Conservation (phyloP, 2,329 filamentous ascomycete species). For the Rhinocladiella similis region DNA sequence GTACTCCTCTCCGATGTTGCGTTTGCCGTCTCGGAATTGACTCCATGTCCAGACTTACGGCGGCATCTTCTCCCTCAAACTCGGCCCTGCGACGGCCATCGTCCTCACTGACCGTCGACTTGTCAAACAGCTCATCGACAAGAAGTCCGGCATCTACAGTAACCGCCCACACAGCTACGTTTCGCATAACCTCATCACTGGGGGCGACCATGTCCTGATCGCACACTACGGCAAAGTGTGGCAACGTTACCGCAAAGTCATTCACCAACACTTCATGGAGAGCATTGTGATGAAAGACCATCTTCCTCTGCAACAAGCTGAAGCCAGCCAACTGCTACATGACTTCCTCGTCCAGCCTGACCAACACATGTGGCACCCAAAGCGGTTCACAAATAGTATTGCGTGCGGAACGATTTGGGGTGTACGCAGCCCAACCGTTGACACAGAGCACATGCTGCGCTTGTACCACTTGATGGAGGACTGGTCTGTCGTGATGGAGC, state of each 20-base stretch:
- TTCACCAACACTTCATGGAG: conserved; percentile 50
- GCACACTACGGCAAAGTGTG: conserved; percentile 50
- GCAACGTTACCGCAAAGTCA: conserved; percentile 46
- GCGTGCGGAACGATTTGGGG: conserved; percentile 39
- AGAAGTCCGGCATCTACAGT: conserved; percentile 46
- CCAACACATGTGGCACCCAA: conserved; percentile 49
- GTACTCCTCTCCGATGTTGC: background rate
- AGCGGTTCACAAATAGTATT: conserved; percentile 52
- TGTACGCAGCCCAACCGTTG: conserved; percentile 34
- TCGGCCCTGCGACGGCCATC: conserved; percentile 41
- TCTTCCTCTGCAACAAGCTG: conserved; percentile 46
- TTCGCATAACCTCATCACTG: conserved; percentile 43
- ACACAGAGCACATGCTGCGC: conserved; percentile 38
- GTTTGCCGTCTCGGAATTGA: background rate
- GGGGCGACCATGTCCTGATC: conserved; percentile 48
- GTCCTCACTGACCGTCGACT: conserved; percentile 44
- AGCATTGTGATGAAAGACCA: conserved; percentile 42
- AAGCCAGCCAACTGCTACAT: conserved; percentile 49
- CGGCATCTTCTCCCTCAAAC: conserved; percentile 44
- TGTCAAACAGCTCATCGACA: conserved; percentile 47
- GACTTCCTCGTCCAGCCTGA: conserved; percentile 46
- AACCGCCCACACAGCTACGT: conserved; percentile 46
- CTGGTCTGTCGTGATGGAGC: conserved; percentile 48
- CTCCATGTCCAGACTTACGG: conserved; percentile 35
- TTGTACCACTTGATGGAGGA: conserved; percentile 46